Percentiles rank a stretch among this genome's conserved stretches.
These are phyloP conservation scores for Hirsutella minnesotensis DNA, from an alignment of 2,329 filamentous ascomycete genomes.

Conservation along the genomic window DNA sequence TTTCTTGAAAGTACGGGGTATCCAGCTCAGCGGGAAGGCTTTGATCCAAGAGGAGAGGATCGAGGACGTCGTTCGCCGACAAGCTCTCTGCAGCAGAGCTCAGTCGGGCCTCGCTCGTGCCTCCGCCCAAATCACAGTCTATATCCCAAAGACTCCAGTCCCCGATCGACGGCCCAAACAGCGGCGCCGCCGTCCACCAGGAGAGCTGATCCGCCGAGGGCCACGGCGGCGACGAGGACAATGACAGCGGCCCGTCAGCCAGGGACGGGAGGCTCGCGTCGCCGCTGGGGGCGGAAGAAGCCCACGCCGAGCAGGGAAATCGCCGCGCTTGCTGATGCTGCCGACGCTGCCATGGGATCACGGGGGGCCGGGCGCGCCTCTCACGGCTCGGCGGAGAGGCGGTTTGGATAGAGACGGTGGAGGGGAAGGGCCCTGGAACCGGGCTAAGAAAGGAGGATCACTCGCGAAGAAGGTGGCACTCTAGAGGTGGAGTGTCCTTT, in stretches of 20 bases:
- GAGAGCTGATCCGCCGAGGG: constrained; percentile 2
- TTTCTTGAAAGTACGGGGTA: too few relatives aligned
- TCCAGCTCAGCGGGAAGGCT: too few relatives aligned
- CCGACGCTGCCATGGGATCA: constrained; percentile 10
- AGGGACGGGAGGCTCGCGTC: constrained; percentile 6
- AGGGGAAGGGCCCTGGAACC: not conserved
- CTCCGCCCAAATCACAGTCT: too few relatives aligned
- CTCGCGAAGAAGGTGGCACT: too few relatives aligned
- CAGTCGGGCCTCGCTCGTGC: too few relatives aligned
- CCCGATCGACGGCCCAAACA: too few relatives aligned
- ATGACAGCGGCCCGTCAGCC: constrained; percentile 3
- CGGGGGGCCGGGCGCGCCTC: constrained; percentile 3
- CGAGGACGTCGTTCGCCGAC: too few relatives aligned
- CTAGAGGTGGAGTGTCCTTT: too few relatives aligned
- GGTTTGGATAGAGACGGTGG: not conserved
- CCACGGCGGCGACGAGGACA: not conserved
- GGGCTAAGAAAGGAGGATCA: too few relatives aligned
- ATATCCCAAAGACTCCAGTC: too few relatives aligned
- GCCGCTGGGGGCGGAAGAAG: constrained; percentile 8
- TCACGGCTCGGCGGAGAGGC: constrained; percentile 3
- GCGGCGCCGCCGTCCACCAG: not conserved
- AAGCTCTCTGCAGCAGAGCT: too few relatives aligned
- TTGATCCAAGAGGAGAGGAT: too few relatives aligned
- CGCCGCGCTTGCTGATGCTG: constrained; percentile 1
- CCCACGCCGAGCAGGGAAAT: not conserved